Conservation (phyloP, 2,329 filamentous ascomycete species). For the Aureobasidium sp. region DNA sequence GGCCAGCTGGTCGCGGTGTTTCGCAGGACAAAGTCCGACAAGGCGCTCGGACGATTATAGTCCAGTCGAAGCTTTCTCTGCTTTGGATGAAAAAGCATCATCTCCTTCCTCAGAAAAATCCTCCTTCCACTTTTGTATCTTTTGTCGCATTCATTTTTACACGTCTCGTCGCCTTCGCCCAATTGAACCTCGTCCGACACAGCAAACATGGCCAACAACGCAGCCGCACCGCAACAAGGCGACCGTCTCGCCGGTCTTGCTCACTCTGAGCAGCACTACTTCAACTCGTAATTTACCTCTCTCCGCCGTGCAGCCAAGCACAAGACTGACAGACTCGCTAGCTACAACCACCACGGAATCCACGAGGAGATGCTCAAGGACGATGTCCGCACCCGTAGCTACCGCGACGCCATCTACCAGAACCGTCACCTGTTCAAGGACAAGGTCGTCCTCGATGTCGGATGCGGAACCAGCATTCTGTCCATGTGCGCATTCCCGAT, state of each 20-base stretch:
- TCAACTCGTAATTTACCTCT: conserved; percentile 69
- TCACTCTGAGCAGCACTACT: conserved; percentile 98
- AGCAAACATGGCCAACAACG: conserved; percentile 24
- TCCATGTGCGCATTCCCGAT: conserved; percentile 68
- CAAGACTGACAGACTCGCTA: conserved; percentile 27
- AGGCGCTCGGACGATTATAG: background rate
- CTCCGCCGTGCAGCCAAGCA: background rate
- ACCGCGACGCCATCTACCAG: conserved; percentile 95
- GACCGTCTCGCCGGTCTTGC: conserved; percentile 60
- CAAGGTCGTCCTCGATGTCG: conserved; percentile 92
- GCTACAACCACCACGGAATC: conserved; percentile 58
- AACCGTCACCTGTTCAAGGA: conserved; percentile 92
- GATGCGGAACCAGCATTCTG: conserved; percentile 94
- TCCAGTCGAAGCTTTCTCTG: conserved; percentile 1
- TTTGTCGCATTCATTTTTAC: background rate
- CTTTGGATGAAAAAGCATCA: background rate
- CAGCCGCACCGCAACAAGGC: conserved; percentile 4
- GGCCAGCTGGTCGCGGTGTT: background rate
- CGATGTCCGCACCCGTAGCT: conserved; percentile 91
- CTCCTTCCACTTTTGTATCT: background rate
- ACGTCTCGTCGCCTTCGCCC: background rate
- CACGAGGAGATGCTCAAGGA: conserved; percentile 99
- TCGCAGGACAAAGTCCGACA: background rate
- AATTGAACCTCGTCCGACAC: background rate
- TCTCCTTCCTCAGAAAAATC: background rate